These are phyloP conservation scores for Tanozyma kutaoensis DNA, from an alignment of 805 yeast genomes.

Conservation along the genomic window DNA sequence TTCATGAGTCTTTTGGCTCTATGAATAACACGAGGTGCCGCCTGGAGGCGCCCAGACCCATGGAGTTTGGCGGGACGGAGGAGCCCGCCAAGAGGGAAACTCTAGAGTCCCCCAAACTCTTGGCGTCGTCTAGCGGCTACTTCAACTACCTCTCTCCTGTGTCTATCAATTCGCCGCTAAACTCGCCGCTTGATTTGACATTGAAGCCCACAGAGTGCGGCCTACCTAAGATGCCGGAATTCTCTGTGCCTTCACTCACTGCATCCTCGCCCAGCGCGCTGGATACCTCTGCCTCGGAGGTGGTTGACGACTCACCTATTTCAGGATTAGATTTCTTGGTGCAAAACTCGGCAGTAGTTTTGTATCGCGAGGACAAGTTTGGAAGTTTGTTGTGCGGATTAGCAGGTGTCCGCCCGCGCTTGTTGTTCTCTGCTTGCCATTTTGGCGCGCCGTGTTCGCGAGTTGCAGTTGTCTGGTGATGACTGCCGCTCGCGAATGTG, in stretches of 20 bases:
- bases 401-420: background rate
- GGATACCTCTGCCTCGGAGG: background rate
- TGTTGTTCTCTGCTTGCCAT: background rate
- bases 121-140: slow-evolving; percentile 3
- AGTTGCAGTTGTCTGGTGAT: background rate
- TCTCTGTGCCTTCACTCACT: no score
- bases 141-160: slow-evolving; percentile 30
- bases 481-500: background rate
- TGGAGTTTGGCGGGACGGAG: no score
- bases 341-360: background rate
- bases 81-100: no score
- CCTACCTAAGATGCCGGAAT: no score
- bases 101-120: no score
- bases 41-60: no score
- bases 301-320: background rate
- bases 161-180: slow-evolving; percentile 24
- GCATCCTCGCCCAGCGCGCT: no score
- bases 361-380: background rate
- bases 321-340: background rate
- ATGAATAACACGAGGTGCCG: no score
- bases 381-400: background rate
- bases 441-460: no score
- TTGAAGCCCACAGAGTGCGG: slow-evolving; percentile 10
- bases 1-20: no score
- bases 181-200: slow-evolving; percentile 26